Evolutionary conservation across 805 yeast species (phyloP), one percentile per base, ranked within the genome.

Genomic region (Wickerhamomyces rabaulensis): DNA sequence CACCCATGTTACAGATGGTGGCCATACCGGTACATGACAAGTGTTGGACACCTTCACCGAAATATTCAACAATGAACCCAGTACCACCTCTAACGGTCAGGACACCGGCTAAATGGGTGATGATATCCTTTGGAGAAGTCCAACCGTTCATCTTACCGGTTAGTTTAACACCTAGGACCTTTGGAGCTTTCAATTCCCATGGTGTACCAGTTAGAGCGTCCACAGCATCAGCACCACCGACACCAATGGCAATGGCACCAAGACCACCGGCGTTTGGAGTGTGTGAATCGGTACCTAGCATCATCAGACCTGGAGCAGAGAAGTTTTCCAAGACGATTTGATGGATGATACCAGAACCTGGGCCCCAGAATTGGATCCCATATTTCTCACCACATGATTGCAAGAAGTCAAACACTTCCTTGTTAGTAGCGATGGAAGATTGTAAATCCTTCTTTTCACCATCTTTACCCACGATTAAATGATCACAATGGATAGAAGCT

Each of bases 181-280:
- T 88, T 58, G 99, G 99, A 46, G 98, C 98, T 75, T 91, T 91
- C 68, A 94, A 79, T 73, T 94, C 99, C 99, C 99, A 94, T 48
- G 99, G 97, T 26, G 94, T 84, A 55, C 94, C 96, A 39, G 98
- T 90, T 63, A 94, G 73, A 43, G 94, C 99, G 69, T 94, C 99
- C 46, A 94, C 99, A 37, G 99, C 99, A 71, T 94, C 99, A 46
- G 99, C 99, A 75, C 99, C 99, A 71, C 99, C 99, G 37, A 94
- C 99, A 72, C 99, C 99, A 65, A 94, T 94, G 60, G 99, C 98
- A 56, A 92, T 84, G 56, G 96, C 96, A 66, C 99, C 99, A 52
- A 94, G 74, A 56, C 99, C 99, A 73, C 99, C 99, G 26, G 99
- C 99, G 62, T 94, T 94, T 42, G 99, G 99, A 42, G 99, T 94